These are phyloP conservation scores for Blepharisma stoltei DNA, from an alignment of 73 alveolate genomes.

Conservation along the genomic window DNA sequence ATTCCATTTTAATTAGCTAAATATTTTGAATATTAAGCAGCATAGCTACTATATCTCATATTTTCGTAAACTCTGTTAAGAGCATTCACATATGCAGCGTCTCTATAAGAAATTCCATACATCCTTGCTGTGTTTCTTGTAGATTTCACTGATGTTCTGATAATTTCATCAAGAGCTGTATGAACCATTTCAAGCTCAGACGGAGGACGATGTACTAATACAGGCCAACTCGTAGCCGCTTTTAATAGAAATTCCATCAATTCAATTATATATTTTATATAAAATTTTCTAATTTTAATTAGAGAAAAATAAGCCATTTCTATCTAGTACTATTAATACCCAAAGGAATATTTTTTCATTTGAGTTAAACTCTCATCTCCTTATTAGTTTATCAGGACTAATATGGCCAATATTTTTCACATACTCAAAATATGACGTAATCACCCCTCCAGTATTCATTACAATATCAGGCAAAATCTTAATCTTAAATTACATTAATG, in stretches of 20 bases:
- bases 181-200: conserved; percentile 59
- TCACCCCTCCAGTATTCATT: conserved; percentile 84
- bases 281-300: too few relatives aligned
- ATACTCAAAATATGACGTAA: conserved; percentile 88
- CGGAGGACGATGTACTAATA: conserved; percentile 34
- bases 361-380: conserved; percentile 57
- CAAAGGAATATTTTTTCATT: conserved; percentile 37
- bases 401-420: conserved; percentile 79
- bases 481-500: too few relatives aligned
- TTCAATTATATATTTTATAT: too few relatives aligned
- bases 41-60: neutral
- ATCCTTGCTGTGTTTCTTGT: conserved; percentile 10
- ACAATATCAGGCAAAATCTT: conserved; percentile 76
- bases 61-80: conserved; percentile 42
- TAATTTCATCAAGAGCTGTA: conserved; percentile 64
- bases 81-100: conserved; percentile 58
- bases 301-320: too few relatives aligned
- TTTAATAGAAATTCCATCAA: conserved; percentile 14
- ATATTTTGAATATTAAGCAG: too few relatives aligned
- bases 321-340: too few relatives aligned
- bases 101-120: conserved; percentile 38
- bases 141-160: conserved; percentile 46
- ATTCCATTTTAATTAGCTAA: too few relatives aligned
- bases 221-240: conserved; percentile 10
- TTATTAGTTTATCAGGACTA: conserved; percentile 76